Percentiles rank a stretch among this genome's conserved stretches.
phyloP scores from a whole-genome alignment of 768 basidiomycete genomes.

The Phanerochaete carnosa region DNA sequence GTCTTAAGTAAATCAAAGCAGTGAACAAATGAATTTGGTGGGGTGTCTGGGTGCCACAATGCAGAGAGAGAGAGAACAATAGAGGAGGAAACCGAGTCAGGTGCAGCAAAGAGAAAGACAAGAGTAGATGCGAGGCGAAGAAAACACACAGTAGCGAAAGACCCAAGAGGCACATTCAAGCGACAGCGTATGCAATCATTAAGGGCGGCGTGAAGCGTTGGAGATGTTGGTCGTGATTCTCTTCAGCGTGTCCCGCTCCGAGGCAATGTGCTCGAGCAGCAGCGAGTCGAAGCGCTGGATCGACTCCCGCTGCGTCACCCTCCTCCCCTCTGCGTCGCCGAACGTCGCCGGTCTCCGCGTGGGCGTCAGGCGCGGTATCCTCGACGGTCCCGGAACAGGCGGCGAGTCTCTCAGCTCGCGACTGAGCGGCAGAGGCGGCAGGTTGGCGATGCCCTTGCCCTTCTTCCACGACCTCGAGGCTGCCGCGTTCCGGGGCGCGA shows the following conservation, averaged over 20 bases:
- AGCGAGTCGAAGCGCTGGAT: constrained; percentile 72
- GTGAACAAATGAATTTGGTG: background rate
- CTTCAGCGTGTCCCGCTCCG: constrained; percentile 76
- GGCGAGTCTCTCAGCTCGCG: background rate
- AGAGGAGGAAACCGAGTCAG: background rate
- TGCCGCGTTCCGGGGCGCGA: constrained; percentile 40
- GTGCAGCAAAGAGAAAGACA: background rate
- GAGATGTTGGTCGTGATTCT: constrained; percentile 55
- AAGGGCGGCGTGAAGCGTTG: background rate
- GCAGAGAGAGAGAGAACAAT: background rate
- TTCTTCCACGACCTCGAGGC: constrained; percentile 39
- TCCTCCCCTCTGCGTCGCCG: constrained; percentile 21
- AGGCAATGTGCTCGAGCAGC: constrained; percentile 78
- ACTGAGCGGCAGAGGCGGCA: background rate
- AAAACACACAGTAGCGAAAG: background rate
- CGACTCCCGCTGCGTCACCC: constrained; percentile 51
- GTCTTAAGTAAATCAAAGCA: background rate
- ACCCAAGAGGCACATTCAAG: background rate
- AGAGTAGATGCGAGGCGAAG: background rate
- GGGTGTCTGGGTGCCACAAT: constrained; percentile 2
- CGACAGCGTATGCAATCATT: background rate
- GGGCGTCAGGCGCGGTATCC: background rate
- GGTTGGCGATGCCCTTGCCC: constrained; percentile 13
- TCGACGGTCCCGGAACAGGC: background rate
- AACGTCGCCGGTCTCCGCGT: constrained; percentile 11